These are phyloP conservation scores for Alternaria conjuncta DNA, from an alignment of 2,329 filamentous ascomycete genomes.

Conservation along the genomic window DNA sequence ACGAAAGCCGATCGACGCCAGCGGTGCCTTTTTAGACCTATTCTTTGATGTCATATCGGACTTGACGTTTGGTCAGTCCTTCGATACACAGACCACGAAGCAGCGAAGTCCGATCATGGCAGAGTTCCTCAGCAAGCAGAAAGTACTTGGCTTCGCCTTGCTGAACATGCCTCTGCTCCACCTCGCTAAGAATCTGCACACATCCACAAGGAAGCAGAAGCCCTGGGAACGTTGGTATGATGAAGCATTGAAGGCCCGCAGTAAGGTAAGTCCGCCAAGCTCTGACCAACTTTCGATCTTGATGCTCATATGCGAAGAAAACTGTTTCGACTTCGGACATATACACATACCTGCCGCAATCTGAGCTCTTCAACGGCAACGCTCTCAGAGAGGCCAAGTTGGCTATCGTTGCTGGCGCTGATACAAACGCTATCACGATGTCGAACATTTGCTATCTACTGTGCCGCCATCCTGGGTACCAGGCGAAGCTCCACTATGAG, in stretches of 20 bases:
- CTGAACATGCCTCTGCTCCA: neutral
- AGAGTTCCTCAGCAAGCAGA: neutral
- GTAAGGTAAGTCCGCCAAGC: conserved; percentile 2
- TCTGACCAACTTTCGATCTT: neutral
- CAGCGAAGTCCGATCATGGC: neutral
- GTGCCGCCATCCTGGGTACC: conserved; percentile 48
- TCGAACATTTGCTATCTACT: conserved; percentile 60
- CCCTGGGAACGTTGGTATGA: conserved; percentile 16
- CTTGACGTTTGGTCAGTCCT: neutral
- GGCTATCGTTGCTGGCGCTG: conserved; percentile 51
- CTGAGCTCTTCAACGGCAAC: conserved; percentile 4
- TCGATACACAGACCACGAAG: neutral
- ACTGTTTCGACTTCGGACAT: conserved; percentile 9
- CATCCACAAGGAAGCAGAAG: neutral
- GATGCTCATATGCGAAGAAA: conserved; percentile 12
- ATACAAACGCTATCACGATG: conserved; percentile 59
- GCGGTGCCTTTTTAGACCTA: neutral
- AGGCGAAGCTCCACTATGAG: conserved; percentile 17
- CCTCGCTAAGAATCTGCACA: neutral
- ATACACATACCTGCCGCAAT: conserved; percentile 19
- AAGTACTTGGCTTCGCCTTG: neutral
- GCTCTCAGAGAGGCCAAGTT: conserved; percentile 17
- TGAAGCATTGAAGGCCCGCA: conserved; percentile 11
- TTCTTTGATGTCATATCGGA: neutral
- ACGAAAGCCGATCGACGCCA: neutral